Conservation (phyloP, 345 rosid species). For the Rhodamnia rubescens region DNA sequence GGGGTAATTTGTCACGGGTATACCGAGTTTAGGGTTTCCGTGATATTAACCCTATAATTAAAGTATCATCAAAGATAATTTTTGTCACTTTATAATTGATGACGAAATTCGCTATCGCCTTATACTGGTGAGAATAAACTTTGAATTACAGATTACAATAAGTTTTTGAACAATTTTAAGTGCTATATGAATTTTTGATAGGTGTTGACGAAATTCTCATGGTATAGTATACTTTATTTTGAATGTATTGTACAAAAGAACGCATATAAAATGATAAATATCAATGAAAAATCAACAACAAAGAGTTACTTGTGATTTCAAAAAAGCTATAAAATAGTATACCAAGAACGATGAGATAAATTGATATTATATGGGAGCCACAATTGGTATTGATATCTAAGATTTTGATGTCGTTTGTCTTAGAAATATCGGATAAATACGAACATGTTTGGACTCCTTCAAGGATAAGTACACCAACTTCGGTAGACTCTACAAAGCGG, state of each 20-base stretch:
- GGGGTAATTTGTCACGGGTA: too few species aligned
- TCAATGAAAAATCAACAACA: background rate
- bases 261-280: background rate
- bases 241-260: background rate
- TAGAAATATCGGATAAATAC: background rate
- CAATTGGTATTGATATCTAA: background rate
- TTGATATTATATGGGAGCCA: background rate
- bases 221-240: background rate
- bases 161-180: background rate
- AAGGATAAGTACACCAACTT: background rate
- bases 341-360: background rate
- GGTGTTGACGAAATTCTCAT: background rate
- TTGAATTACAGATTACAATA: too few species aligned
- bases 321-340: too few species aligned
- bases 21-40: too few species aligned
- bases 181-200: background rate
- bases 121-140: too few species aligned
- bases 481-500: background rate
- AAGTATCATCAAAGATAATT: too few species aligned
- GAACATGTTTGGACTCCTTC: background rate
- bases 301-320: background rate
- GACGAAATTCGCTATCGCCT: too few species aligned
- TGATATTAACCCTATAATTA: too few species aligned
- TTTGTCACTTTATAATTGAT: too few species aligned
- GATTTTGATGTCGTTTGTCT: background rate